These are phyloP conservation scores for Nemania diffusa DNA, from an alignment of 2,329 filamentous ascomycete genomes.

Conservation along the genomic window DNA sequence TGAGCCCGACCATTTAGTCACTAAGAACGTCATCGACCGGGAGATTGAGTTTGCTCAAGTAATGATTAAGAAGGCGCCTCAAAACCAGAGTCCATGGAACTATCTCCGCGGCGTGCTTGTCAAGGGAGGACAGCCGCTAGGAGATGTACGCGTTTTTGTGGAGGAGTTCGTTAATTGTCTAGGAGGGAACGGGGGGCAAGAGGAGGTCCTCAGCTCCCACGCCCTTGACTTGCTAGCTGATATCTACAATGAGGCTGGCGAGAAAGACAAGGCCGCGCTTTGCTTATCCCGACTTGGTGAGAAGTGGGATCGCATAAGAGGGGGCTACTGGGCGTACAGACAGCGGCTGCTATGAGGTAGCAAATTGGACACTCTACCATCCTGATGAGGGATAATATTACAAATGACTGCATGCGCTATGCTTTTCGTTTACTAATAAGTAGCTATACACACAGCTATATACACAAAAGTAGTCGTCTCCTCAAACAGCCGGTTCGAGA, in stretches of 20 bases:
- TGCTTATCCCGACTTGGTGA: slow-evolving; percentile 79
- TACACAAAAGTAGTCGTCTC: too few relatives aligned
- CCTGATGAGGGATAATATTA: neutral
- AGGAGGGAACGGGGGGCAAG: slow-evolving; percentile 55
- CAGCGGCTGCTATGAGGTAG: slow-evolving; percentile 49
- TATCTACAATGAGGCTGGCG: slow-evolving; percentile 67
- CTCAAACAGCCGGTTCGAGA: neutral
- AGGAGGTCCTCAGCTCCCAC: slow-evolving; percentile 70
- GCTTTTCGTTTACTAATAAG: neutral
- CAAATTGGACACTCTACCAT: neutral
- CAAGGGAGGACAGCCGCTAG: slow-evolving; percentile 68
- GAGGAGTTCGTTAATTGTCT: slow-evolving; percentile 62
- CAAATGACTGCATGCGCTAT: neutral
- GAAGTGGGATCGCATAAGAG: slow-evolving; percentile 90
- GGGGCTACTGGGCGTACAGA: slow-evolving; percentile 88
- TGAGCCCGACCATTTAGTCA: slow-evolving; percentile 65
- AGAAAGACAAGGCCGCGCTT: slow-evolving; percentile 70
- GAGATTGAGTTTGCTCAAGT: slow-evolving; percentile 80
- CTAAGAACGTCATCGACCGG: slow-evolving; percentile 72
- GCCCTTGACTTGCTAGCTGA: slow-evolving; percentile 79
- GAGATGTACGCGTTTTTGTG: slow-evolving; percentile 59
- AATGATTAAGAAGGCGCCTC: slow-evolving; percentile 81
- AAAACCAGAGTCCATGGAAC: slow-evolving; percentile 96
- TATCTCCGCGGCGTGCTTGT: slow-evolving; percentile 82
- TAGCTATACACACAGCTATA: neutral